Conservation (phyloP, 345 rosid species). For the Corymbia maculata region DNA sequence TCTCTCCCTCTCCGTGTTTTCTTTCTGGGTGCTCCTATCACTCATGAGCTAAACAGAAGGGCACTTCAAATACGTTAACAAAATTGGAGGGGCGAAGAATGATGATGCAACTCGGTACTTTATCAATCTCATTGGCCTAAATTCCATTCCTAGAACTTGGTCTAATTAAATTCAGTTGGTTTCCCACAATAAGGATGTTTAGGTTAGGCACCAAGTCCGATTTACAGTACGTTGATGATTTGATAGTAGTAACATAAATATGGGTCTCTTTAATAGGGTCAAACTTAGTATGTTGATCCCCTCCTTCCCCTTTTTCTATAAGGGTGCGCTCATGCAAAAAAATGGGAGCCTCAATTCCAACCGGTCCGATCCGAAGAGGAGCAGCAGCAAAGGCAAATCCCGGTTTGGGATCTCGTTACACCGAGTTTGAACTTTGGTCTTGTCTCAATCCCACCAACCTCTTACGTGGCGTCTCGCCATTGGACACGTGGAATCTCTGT, state of each 20-base stretch:
- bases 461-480: neutral
- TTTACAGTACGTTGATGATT: neutral
- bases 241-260: neutral
- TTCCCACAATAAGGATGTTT: accelerated
- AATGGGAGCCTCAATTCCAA: neutral
- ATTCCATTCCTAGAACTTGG: neutral
- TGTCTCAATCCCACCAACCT: neutral
- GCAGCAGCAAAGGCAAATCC: no score
- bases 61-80: neutral
- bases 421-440: neutral
- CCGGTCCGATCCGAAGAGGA: neutral
- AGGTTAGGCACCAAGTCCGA: accelerated
- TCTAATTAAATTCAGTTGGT: neutral
- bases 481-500: neutral
- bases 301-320: neutral
- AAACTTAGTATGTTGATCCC: neutral
- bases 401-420: neutral
- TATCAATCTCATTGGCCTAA: no score
- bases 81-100: neutral
- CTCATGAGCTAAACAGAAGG: accelerated
- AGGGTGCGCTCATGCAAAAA: neutral
- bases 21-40: neutral
- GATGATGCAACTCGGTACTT: neutral
- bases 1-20: neutral
- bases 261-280: neutral